These are phyloP conservation scores for Phytophthora hibernalis DNA, from an alignment of 352 stramenopile species.

Conservation along the genomic window DNA sequence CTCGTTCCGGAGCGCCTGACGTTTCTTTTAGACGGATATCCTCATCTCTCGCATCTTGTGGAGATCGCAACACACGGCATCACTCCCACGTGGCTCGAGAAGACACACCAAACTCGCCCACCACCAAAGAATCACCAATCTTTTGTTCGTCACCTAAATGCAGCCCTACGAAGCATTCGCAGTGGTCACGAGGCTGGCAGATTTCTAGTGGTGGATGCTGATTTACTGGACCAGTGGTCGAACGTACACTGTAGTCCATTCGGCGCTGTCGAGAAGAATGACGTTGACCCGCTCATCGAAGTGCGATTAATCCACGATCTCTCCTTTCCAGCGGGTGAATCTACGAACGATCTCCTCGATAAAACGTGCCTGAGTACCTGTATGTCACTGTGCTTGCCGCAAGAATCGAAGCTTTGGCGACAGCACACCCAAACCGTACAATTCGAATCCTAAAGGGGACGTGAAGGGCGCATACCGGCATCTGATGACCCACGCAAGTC, in stretches of 20 bases:
- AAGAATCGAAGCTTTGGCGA: constrained; percentile 5
- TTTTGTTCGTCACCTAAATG: neutral
- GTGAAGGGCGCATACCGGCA: constrained; percentile 24
- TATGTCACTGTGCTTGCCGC: constrained; percentile 11
- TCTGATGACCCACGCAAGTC: constrained; percentile 10
- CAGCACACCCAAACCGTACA: neutral
- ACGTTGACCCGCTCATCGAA: neutral
- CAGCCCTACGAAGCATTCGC: neutral
- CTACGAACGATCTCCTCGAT: constrained; percentile 15
- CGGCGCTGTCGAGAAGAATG: too few relatives aligned
- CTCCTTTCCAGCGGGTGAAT: constrained; percentile 5
- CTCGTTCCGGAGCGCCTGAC: neutral
- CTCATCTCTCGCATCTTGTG: neutral
- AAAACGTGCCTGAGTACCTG: neutral
- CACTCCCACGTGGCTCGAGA: neutral
- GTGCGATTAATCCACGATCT: constrained; percentile 14
- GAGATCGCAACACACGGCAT: constrained; percentile 4
- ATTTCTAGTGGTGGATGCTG: too few relatives aligned
- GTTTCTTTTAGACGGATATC: neutral
- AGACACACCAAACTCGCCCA: too few relatives aligned
- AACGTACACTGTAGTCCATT: too few relatives aligned
- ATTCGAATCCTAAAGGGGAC: constrained; percentile 19
- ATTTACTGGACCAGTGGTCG: too few relatives aligned
- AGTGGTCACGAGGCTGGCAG: constrained; percentile 13
- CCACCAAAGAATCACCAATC: neutral